Base-by-base conservation (phyloP, 2,329 filamentous ascomycete species). In the Pseudocercospora musae region DNA sequence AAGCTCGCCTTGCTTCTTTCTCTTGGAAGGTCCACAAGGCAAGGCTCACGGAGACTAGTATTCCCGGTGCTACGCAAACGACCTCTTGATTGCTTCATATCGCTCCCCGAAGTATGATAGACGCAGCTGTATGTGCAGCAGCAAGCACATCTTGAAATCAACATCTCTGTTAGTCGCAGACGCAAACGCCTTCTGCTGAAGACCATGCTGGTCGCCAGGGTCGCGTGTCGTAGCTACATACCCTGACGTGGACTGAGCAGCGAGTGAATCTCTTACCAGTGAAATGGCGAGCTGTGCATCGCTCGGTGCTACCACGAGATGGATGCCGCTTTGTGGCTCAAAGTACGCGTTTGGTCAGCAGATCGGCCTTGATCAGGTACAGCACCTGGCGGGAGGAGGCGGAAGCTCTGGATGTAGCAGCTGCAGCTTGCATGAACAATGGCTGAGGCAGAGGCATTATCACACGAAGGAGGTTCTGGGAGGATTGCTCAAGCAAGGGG, bases 1-100 rank as follows among this genome's bases (percentile, higher is more conserved):
- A 29, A 52, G 48, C 48, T 52, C 23, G 48, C 48, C 48, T 52
- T 52, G 48, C 48, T 52, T 52, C 44, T 48, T 48, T 29, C 48
- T 25, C 48, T 29, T 29, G 9, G 20, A 18, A 25, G 5, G 15
- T 25, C 21, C 48, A 29, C 25, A 52, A 25, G 18, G 15, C 48
- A 52, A 25, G 23, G 25, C 48, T 52, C 25, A 52, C 48, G 25
- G 18, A 33, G 44, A 21, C 44, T 15, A 48, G 44, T 48, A 48
- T 48, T 9, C 44, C 44, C 20, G 23, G 44, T 48, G 23, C 18
- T 25, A 48, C 44, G 3, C 20, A 23, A 25, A 48, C 44, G 44
- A 4, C 23, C 23, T 25, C 20, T 48, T 25, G 37, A 18, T 46
- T 23, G 42, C 42, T 46, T 46, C 10, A 18, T 21, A 23, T 10